Conservation (phyloP, 2,329 filamentous ascomycete genomes). For the Ophiostoma novo-ulmi region DNA sequence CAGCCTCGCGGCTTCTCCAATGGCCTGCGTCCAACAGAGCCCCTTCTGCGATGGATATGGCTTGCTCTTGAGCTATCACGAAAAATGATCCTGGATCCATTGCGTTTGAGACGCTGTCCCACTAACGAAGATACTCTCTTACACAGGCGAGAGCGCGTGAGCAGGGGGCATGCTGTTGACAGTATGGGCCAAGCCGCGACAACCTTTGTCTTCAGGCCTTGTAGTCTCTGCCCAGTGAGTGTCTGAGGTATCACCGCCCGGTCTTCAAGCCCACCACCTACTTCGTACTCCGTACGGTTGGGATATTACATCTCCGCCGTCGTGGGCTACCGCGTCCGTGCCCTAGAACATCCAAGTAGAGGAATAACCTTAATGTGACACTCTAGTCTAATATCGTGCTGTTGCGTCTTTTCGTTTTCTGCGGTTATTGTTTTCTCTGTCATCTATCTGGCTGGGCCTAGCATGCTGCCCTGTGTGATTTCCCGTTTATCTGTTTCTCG, state of each 20-base stretch:
- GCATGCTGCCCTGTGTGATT: background rate
- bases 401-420: background rate
- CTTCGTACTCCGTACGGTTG: background rate
- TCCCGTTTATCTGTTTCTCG: background rate
- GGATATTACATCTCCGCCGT: background rate
- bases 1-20: slow-evolving; percentile 37
- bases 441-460: background rate
- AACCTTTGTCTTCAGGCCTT: slow-evolving; percentile 4
- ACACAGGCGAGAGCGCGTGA: background rate
- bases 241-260: background rate
- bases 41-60: slow-evolving; percentile 23
- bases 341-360: background rate
- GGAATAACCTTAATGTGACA: slow-evolving; percentile 10
- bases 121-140: slow-evolving; percentile 14
- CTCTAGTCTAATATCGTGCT: background rate
- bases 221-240: background rate
- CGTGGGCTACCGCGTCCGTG: slow-evolving; percentile 5
- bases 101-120: slow-evolving; percentile 33
- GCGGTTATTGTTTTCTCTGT: background rate
- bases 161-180: slow-evolving; percentile 8
- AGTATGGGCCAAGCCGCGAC: background rate
- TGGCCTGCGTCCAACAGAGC: slow-evolving; percentile 26
- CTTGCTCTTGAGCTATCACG: slow-evolving; percentile 29
- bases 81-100: slow-evolving; percentile 24
- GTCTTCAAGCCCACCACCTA: background rate